Percentiles rank a stretch among this genome's conserved stretches.
phyloP scores from a whole-genome alignment of 257 asterid genomes.

The Pogostemon cablin region DNA sequence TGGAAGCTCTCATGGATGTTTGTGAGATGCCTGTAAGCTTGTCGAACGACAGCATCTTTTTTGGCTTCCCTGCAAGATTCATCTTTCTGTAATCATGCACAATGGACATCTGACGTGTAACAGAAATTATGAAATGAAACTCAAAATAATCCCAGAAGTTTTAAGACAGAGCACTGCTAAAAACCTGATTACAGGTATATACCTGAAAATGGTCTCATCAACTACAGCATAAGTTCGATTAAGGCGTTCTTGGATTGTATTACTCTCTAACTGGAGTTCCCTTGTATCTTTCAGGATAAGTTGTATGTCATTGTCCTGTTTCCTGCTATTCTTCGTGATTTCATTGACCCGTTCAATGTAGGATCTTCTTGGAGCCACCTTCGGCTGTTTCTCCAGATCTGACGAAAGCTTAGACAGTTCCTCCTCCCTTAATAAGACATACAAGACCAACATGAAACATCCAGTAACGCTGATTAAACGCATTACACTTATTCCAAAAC shows the following conservation, averaged over 20 bases:
- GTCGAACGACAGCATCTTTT: conserved; percentile 63
- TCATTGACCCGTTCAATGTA: conserved; percentile 67
- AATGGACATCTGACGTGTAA: background rate
- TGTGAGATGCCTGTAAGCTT: conserved; percentile 66
- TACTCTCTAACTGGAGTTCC: conserved; percentile 87
- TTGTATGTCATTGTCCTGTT: conserved; percentile 74
- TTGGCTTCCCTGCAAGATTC: conserved; percentile 67
- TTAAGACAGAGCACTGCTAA: background rate
- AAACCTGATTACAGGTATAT: conserved; percentile 9
- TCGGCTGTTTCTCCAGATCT: conserved; percentile 62
- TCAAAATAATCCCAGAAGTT: background rate
- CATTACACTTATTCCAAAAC: background rate
- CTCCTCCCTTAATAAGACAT: conserved; percentile 54
- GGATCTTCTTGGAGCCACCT: conserved; percentile 55
- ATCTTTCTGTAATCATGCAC: background rate
- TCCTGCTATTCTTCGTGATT: conserved; percentile 83
- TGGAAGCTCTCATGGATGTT: conserved; percentile 70
- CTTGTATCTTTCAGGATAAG: conserved; percentile 74
- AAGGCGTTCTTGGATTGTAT: conserved; percentile 78
- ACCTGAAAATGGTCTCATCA: conserved; percentile 77
- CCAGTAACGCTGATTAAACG: background rate
- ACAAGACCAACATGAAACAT: conserved; percentile 23
- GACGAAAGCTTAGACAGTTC: conserved; percentile 51
- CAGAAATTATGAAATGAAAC: background rate
- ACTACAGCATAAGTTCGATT: conserved; percentile 70